Base-by-base conservation (phyloP, 371 early-diverging fungal genomes). In the Actinomortierella ambigua region DNA sequence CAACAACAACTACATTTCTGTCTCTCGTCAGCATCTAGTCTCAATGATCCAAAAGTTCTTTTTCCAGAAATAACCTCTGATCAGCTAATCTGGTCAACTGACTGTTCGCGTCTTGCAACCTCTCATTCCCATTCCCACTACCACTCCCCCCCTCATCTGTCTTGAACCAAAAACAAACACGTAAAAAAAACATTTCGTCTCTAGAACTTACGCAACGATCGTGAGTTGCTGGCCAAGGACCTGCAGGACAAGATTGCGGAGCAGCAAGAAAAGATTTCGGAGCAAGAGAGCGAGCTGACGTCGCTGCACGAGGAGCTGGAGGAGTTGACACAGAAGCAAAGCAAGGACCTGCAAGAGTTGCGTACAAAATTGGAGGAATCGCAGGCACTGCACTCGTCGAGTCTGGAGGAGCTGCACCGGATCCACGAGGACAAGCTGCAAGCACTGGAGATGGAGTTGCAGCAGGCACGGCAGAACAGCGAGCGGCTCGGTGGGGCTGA, bases 381-480 rank as follows among this genome's bases (percentile, higher is more conserved):
- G 14, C 73, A 73, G 46, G 67, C 66, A 15, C 20, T 66, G 54
- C 73, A 73, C 44, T 73, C 73, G 2, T 59, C 67, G 13, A 53
- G 67, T 1, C 57, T 73, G 8, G 73, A 73, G 26, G 55, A 73
- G 46, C 61, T 73, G 54, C 66, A 73, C 55, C 50, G 73, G 9
- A 66, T 73, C 24, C 73, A 73, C 28, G 73, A 63, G 6, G 67
- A 73, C 24, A 66, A 73, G 48, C 63, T 73, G 13, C 73, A 73
- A 51, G 57, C 57, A n/a, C 61, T 73, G 9, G 67, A 73, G 39
- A 59, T 60, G 34, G 73, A 73, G 44, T 67, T 73, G 5, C 73
- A 73, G 51, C 60, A 59, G 2, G 73, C 73, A 11, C 58, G 59
- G 43, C 57, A 73, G 52, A 61, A 66, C 14, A 59, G 61, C 2